These are phyloP conservation scores for Cucumis cinereus DNA, from an alignment of 306 rosid genomes.

Conservation along the genomic window DNA sequence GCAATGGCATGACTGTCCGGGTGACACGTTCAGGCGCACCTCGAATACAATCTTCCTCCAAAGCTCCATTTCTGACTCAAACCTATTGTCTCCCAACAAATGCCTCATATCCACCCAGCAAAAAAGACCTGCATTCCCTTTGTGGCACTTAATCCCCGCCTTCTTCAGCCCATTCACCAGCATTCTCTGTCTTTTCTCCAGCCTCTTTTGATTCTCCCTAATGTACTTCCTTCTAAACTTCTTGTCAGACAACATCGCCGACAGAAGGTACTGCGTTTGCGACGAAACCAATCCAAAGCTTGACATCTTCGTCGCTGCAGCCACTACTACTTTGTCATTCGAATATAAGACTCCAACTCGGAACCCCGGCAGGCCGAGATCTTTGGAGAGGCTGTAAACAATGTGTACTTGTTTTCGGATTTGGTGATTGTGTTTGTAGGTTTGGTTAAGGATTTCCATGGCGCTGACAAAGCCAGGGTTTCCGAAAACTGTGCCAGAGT, in stretches of 20 bases:
- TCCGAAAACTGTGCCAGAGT: background rate
- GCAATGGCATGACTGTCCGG: constrained; percentile 8
- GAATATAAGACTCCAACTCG: constrained; percentile 1
- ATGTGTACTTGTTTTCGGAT: constrained; percentile 2
- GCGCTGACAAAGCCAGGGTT: background rate
- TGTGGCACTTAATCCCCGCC: background rate
- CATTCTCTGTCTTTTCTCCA: background rate
- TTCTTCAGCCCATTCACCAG: background rate
- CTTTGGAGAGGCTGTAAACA: constrained; percentile 3
- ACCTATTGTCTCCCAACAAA: background rate
- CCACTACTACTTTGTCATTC: background rate
- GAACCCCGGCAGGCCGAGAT: constrained; percentile 7
- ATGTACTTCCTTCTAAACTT: constrained; percentile 1
- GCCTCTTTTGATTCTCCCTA: background rate
- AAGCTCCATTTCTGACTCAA: constrained; percentile 10
- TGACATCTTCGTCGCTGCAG: constrained; percentile 6
- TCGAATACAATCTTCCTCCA: constrained; percentile 10
- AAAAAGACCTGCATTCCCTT: constrained; percentile 3
- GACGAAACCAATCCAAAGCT: constrained; percentile 8
- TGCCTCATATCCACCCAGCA: constrained; percentile 10
- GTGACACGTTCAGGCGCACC: constrained; percentile 5
- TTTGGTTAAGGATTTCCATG: background rate
- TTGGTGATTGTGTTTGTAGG: background rate
- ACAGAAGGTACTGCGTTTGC: constrained; percentile 6
- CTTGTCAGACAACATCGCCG: background rate